Evolutionary conservation across 176 grass and related monocot species (phyloP).

Genomic region (Oryza meyeriana): DNA sequence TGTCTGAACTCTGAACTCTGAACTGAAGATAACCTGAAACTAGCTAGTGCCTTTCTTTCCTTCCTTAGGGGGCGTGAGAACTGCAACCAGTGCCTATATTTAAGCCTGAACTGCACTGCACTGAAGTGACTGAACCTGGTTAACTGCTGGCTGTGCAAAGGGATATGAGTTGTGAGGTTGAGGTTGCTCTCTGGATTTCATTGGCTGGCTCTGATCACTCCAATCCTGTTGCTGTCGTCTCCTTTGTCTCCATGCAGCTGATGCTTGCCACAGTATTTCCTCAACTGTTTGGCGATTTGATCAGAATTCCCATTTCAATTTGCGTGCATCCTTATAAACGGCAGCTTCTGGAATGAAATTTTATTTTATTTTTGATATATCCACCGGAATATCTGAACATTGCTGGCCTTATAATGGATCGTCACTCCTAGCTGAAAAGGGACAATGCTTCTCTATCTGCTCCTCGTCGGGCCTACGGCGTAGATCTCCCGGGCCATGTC

Average conservation of each 20-base stretch:
- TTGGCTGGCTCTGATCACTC: conserved; percentile 44
- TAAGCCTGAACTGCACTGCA: conserved; percentile 3
- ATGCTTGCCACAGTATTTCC: not conserved
- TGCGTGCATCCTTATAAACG: not conserved
- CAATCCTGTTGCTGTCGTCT: conserved; percentile 40
- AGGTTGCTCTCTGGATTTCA: conserved; percentile 51
- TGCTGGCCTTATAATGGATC: conserved; percentile 26
- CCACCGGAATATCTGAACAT: conserved; percentile 17
- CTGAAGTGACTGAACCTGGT: not conserved
- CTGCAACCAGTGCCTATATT: conserved; percentile 32
- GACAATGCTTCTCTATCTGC: not conserved
- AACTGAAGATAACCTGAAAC: not conserved
- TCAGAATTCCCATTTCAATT: not conserved
- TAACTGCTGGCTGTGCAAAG: not conserved
- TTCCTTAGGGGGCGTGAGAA: conserved; percentile 33
- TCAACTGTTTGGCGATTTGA: not conserved
- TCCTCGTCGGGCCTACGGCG: not conserved
- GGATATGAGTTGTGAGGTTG: conserved; percentile 85
- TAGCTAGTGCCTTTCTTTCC: not conserved
- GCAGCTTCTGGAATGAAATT: not conserved
- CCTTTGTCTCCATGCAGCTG: conserved; percentile 27
- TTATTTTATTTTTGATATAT: not conserved
- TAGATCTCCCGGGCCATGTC: not conserved
- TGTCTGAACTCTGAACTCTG: not conserved
- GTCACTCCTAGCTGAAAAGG: not conserved